Evolutionary conservation across 345 rosid genomes (phyloP), one percentile per base, ranked within the genome.

Genomic region (Aquilaria yunnanensis): DNA sequence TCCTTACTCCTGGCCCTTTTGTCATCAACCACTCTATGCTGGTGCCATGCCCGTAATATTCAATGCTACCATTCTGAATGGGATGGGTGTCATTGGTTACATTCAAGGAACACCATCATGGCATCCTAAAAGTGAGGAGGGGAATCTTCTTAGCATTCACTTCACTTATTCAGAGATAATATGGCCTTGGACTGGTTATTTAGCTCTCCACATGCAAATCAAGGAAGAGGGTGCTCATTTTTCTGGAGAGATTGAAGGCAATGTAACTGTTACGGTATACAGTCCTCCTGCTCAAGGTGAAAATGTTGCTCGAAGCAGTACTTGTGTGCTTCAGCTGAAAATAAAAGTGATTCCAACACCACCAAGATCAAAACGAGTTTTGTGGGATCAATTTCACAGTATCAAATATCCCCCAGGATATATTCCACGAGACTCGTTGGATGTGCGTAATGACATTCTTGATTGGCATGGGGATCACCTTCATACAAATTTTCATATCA

Each of bases 401-500:
- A 90, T 90, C 55, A 93, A 90, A 64, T 93, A 93, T 70, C 99
- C 99, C 78, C 99, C 99, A 32, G 99, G 97, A 56, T 93, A 93
- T 77, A 93, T 93, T 67, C 99, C 99, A 14, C 82, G 99, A 72
- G 99, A 93, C 79, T 93, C 99, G 51, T 80, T 93, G 81, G 99
- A 93, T 72, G 97, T 93, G 65, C 96, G 95, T 49, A 93, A 90
- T 67, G 98, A 93, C 75, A 93, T 93, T 75, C 96, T 93, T 56
- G 98, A 93, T 56, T 93, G 98, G 98, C 98, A 93, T 71, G 98
- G 98, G 32, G 98, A 93, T 86, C 98, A 93, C 70, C 92, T 93
- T 55, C 98, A 93, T 70, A 93, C 98, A 62, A 93, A 93, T 78
- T 93, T 80, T 72, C 98, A 93, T 67, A 79, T 86, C 55, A 82